Percentiles rank a stretch among this genome's conserved stretches.
These are phyloP conservation scores for Simplicillium aogashimaense DNA, from an alignment of 2,329 filamentous ascomycete species.

Conservation along the genomic window DNA sequence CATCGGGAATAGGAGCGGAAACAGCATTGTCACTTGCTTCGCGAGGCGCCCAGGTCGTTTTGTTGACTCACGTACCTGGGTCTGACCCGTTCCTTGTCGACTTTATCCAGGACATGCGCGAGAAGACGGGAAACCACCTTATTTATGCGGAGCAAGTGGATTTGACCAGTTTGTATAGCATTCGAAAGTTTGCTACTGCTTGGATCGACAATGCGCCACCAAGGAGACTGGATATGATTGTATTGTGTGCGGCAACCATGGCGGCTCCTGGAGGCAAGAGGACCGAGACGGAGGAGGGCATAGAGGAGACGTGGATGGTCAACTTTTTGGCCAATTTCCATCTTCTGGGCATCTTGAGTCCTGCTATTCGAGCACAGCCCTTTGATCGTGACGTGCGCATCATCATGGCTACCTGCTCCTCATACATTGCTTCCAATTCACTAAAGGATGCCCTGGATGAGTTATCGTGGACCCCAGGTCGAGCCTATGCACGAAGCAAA, in stretches of 20 bases:
- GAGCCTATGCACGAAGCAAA: slow-evolving; percentile 56
- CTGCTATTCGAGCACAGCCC: slow-evolving; percentile 82
- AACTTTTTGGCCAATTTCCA: slow-evolving; percentile 97
- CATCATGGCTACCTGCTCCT: slow-evolving; percentile 76
- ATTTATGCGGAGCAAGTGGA: slow-evolving; percentile 96
- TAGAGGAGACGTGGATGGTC: slow-evolving; percentile 86
- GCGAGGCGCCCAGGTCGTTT: slow-evolving; percentile 81
- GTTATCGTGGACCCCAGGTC: slow-evolving; percentile 43
- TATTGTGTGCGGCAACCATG: slow-evolving; percentile 74
- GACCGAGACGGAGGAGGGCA: slow-evolving; percentile 60
- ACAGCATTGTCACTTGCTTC: slow-evolving; percentile 65
- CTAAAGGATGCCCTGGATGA: slow-evolving; percentile 42
- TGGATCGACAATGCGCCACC: slow-evolving; percentile 96
- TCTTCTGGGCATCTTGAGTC: slow-evolving; percentile 80
- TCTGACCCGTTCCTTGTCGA: slow-evolving; percentile 85
- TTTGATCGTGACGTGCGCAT: slow-evolving; percentile 88
- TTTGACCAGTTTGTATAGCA: slow-evolving; percentile 75
- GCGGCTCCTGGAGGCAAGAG: slow-evolving; percentile 56
- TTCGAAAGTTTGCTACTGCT: slow-evolving; percentile 87
- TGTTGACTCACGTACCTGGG: slow-evolving; percentile 74
- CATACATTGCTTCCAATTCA: slow-evolving; percentile 72
- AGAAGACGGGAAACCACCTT: slow-evolving; percentile 67
- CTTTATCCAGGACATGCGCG: slow-evolving; percentile 80
- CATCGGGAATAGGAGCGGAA: slow-evolving; percentile 79
- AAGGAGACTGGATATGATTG: slow-evolving; percentile 78